Conservation (phyloP, 148 eudicot species). For the Fagopyrum esculentum region DNA sequence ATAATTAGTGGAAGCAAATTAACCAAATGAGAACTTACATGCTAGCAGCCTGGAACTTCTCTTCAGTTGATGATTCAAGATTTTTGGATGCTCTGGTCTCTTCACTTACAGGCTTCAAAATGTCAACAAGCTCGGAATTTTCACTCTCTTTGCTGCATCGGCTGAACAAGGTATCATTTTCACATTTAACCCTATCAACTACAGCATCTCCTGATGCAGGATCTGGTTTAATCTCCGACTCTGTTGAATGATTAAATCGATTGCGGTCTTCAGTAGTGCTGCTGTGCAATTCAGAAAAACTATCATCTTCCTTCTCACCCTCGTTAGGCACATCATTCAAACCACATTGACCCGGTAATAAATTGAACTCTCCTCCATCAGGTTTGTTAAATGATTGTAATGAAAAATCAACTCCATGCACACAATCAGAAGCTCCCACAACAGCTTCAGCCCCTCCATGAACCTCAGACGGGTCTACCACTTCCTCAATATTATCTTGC, state of each 20-base stretch:
- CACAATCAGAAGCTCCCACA: slow-evolving; percentile 14
- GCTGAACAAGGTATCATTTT: slow-evolving; percentile 15
- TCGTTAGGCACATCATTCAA: not conserved
- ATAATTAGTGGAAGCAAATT: not conserved
- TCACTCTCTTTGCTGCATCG: slow-evolving; percentile 18
- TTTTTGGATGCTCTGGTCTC: slow-evolving; percentile 19
- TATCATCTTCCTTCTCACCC: slow-evolving; percentile 4
- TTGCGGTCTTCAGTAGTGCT: not conserved
- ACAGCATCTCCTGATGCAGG: slow-evolving; percentile 21
- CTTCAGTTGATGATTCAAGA: slow-evolving; percentile 19
- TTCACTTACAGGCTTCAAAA: slow-evolving; percentile 16
- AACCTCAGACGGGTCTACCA: slow-evolving; percentile 18
- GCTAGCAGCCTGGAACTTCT: slow-evolving; percentile 23
- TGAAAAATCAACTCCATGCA: slow-evolving; percentile 17
- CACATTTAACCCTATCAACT: slow-evolving; percentile 18
- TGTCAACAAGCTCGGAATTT: slow-evolving; percentile 19
- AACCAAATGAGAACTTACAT: slow-evolving; percentile 31
- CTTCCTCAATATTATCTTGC: slow-evolving; percentile 19
- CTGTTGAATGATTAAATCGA: not conserved
- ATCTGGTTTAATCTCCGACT: slow-evolving; percentile 5
- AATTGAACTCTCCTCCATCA: not conserved
- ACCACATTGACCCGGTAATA: not conserved
- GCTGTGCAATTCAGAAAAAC: slow-evolving; percentile 2
- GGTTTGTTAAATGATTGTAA: slow-evolving; percentile 19
- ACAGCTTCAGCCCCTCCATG: slow-evolving; percentile 14